These are phyloP conservation scores for Hymenoscyphus linearis DNA, from an alignment of 2,329 filamentous ascomycete species.

Conservation along the genomic window DNA sequence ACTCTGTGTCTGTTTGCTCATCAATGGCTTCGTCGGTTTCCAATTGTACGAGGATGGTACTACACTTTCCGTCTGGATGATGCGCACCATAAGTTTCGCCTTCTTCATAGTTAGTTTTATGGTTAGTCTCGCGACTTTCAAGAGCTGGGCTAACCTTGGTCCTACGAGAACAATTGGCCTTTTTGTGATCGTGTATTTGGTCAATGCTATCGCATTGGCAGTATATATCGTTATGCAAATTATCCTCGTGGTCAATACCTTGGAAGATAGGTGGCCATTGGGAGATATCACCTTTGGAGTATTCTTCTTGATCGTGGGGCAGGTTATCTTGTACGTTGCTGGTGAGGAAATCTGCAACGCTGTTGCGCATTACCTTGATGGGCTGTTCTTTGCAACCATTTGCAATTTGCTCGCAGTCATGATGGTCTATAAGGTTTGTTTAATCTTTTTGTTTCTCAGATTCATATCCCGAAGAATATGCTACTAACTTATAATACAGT, in stretches of 20 bases:
- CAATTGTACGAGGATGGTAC: slow-evolving; percentile 98
- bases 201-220: slow-evolving; percentile 81
- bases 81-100: slow-evolving; percentile 69
- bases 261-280: slow-evolving; percentile 93
- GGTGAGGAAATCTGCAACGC: slow-evolving; percentile 78
- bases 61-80: slow-evolving; percentile 84
- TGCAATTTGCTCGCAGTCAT: slow-evolving; percentile 94
- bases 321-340: slow-evolving; percentile 89
- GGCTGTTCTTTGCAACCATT: slow-evolving; percentile 87
- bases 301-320: slow-evolving; percentile 86
- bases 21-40: slow-evolving; percentile 98
- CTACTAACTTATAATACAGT: slow-evolving; percentile 46
- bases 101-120: slow-evolving; percentile 86
- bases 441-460: not conserved
- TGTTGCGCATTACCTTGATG: slow-evolving; percentile 88
- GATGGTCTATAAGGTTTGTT: slow-evolving; percentile 95
- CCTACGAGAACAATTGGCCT: slow-evolving; percentile 83
- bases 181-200: slow-evolving; percentile 85
- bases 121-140: slow-evolving; percentile 87
- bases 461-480: not conserved
- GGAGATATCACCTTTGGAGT: slow-evolving; percentile 87
- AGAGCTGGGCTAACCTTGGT: slow-evolving; percentile 78
- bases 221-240: slow-evolving; percentile 86
- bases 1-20: slow-evolving; percentile 79
- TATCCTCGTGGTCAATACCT: slow-evolving; percentile 78